A percentile compares a stretch with the other conserved stretches of the same genome.
phyloP scores from a whole-genome alignment of 768 basidiomycete species.

The Xerocomus brunneocitrinus region DNA sequence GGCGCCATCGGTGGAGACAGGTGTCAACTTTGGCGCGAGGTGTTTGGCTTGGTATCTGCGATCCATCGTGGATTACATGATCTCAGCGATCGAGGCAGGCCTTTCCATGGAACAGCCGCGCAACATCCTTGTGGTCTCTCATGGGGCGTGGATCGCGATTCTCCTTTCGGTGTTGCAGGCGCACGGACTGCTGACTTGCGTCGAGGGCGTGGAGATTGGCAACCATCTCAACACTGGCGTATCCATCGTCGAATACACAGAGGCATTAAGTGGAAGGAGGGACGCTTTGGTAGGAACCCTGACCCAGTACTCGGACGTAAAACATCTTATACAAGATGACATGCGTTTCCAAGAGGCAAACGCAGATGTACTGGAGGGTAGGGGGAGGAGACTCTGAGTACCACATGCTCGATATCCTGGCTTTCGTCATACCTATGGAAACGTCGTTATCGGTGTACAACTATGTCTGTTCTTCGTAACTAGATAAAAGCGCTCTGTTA shows the following conservation, averaged over 20 bases:
- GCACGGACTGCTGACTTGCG: conserved; percentile 36
- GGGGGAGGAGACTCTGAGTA: neutral
- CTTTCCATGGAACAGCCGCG: conserved; percentile 28
- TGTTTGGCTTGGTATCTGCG: conserved; percentile 59
- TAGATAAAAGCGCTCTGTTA: neutral
- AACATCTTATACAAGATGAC: conserved; percentile 42
- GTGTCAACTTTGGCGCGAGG: conserved; percentile 43
- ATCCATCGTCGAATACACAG: conserved; percentile 52
- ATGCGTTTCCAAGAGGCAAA: conserved; percentile 41
- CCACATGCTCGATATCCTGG: conserved; percentile 9
- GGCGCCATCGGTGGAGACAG: conserved; percentile 24
- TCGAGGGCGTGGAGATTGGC: conserved; percentile 26
- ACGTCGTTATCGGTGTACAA: neutral
- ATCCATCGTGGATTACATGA: conserved; percentile 35
- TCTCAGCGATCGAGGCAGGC: conserved; percentile 12
- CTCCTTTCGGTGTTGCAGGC: conserved; percentile 48
- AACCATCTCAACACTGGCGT: conserved; percentile 34
- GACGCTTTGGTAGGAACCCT: conserved; percentile 34
- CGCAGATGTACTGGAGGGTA: conserved; percentile 40
- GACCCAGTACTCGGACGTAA: conserved; percentile 49
- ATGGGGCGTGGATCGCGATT: conserved; percentile 59
- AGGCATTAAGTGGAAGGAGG: conserved; percentile 16
- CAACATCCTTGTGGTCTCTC: conserved; percentile 56
- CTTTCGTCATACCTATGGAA: conserved; percentile 7
- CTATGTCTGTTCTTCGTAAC: neutral